Conservation (phyloP, 345 rosid species). For the Moringa oleifera region DNA sequence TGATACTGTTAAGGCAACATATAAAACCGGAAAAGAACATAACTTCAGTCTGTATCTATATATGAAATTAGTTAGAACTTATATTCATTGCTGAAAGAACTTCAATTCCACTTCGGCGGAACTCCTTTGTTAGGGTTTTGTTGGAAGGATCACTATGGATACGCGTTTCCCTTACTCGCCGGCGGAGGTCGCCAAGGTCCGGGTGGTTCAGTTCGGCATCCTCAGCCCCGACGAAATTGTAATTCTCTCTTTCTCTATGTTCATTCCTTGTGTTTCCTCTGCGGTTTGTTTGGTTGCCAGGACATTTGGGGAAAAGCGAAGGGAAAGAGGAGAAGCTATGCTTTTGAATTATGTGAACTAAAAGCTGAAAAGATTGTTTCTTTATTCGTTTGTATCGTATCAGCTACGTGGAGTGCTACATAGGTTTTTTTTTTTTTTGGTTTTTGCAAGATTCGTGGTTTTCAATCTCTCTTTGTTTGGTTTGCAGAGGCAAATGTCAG, state of each 20-base stretch:
- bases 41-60: not conserved
- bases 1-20: too few species aligned
- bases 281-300: slow-evolving; percentile 17
- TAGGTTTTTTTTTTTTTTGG: not conserved
- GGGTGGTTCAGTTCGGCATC: slow-evolving; percentile 85
- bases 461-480: slow-evolving; percentile 1
- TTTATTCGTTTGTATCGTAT: not conserved
- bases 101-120: not conserved
- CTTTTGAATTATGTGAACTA: not conserved
- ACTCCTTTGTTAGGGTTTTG: slow-evolving; percentile 13
- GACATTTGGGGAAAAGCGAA: not conserved
- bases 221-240: slow-evolving; percentile 96
- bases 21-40: not conserved
- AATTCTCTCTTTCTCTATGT: slow-evolving; percentile 23
- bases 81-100: not conserved
- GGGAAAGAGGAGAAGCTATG: not conserved
- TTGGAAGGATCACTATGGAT: slow-evolving; percentile 27
- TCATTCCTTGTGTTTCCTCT: slow-evolving; percentile 10
- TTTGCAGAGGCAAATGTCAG: slow-evolving; percentile 94
- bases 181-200: slow-evolving; percentile 94
- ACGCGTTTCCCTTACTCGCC: slow-evolving; percentile 78
- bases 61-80: not conserved
- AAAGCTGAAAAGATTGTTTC: not conserved
- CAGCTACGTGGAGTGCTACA: not conserved
- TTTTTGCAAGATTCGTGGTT: not conserved